These are phyloP conservation scores for Falciphora oryzae DNA, from an alignment of 2,329 filamentous ascomycete species.

Conservation along the genomic window DNA sequence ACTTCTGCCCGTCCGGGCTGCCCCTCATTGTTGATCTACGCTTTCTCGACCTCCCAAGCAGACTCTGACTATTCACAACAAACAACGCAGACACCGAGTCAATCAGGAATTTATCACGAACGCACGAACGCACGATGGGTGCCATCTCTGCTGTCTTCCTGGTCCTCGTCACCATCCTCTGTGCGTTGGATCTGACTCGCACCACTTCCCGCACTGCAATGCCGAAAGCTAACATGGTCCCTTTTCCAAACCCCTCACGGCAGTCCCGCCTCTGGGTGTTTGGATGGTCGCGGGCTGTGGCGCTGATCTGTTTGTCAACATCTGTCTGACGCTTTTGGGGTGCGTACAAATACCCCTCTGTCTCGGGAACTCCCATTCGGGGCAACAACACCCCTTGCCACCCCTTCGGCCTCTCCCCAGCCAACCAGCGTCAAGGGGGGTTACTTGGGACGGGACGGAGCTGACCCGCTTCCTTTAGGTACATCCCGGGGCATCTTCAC, in stretches of 20 bases:
- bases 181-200: constrained; percentile 30
- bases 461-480: not conserved
- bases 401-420: not conserved
- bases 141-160: constrained; percentile 42
- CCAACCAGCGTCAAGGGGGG: not conserved
- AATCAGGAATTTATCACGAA: not conserved
- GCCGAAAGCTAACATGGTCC: not conserved
- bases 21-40: not conserved
- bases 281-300: constrained; percentile 61
- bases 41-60: not conserved
- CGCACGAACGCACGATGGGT: constrained; percentile 35
- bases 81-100: constrained; percentile 3
- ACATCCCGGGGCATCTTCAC: constrained; percentile 68
- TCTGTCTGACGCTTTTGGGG: constrained; percentile 60
- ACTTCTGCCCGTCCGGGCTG: too few relatives aligned
- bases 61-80: not conserved
- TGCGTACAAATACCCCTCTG: constrained; percentile 24
- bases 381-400: constrained; percentile 8
- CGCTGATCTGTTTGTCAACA: constrained; percentile 59
- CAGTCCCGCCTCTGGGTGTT: constrained; percentile 62
- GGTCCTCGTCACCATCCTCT: constrained; percentile 46
- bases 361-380: too few relatives aligned
- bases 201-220: not conserved
- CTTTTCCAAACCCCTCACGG: not conserved
- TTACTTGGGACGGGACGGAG: constrained; percentile 9